A percentile compares a stretch with the other conserved stretches of the same genome.
These are phyloP conservation scores for Geum urbanum DNA, from an alignment of 306 rosid species.

Conservation along the genomic window DNA sequence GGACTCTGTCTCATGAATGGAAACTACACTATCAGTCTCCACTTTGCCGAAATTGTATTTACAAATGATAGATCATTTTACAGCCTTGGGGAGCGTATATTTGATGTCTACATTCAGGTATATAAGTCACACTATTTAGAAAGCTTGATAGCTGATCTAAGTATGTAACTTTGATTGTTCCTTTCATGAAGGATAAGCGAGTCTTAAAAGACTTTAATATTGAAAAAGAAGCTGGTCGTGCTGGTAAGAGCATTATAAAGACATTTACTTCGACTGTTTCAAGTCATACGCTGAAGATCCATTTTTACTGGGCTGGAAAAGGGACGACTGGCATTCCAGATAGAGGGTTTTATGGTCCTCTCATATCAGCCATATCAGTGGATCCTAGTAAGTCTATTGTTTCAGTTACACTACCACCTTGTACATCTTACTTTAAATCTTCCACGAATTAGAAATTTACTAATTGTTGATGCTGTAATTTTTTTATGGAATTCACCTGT, in stretches of 20 bases:
- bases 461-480: background rate
- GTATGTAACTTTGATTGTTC: slow-evolving; percentile 26
- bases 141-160: slow-evolving; percentile 16
- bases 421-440: background rate
- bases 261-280: slow-evolving; percentile 48
- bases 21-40: slow-evolving; percentile 70
- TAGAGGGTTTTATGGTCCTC: slow-evolving; percentile 91
- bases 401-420: background rate
- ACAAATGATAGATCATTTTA: slow-evolving; percentile 49
- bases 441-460: background rate
- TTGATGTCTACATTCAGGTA: slow-evolving; percentile 89
- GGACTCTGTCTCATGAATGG: slow-evolving; percentile 79
- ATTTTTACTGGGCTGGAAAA: slow-evolving; percentile 88
- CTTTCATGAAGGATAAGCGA: slow-evolving; percentile 52
- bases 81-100: slow-evolving; percentile 67
- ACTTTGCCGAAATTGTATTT: slow-evolving; percentile 88
- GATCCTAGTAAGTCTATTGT: slow-evolving; percentile 67
- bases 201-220: slow-evolving; percentile 78
- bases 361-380: slow-evolving; percentile 81
- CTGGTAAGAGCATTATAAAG: slow-evolving; percentile 58
- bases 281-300: slow-evolving; percentile 65
- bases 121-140: background rate
- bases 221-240: slow-evolving; percentile 69
- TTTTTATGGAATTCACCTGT: background rate
- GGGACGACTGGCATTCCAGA: slow-evolving; percentile 97